These are phyloP conservation scores for Astrephomene gubernaculifera DNA, from an alignment of 139 green algal species.

Conservation along the genomic window DNA sequence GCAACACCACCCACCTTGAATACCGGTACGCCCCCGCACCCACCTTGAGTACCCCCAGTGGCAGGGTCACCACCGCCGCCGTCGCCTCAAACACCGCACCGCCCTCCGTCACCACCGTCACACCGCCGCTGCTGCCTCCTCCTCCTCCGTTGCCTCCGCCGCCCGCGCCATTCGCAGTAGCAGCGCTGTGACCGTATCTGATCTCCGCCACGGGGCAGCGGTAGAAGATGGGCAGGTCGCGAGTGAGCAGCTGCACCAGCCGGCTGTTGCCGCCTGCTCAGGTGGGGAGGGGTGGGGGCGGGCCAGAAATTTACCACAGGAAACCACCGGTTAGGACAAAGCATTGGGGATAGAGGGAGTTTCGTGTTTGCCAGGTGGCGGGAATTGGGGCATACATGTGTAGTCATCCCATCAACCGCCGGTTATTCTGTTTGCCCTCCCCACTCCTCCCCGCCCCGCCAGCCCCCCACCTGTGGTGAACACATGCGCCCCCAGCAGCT, in stretches of 20 bases:
- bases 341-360: too few relatives aligned
- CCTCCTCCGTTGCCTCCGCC: too few relatives aligned
- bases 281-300: neutral
- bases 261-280: slow-evolving; percentile 85
- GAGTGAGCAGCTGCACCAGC: slow-evolving; percentile 81
- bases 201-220: slow-evolving; percentile 67
- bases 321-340: too few relatives aligned
- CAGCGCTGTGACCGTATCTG: slow-evolving; percentile 55
- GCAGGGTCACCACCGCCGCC: slow-evolving; percentile 87
- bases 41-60: slow-evolving; percentile 93
- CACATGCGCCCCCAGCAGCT: slow-evolving; percentile 75
- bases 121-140: slow-evolving; percentile 21
- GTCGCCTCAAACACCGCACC: slow-evolving; percentile 59
- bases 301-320: too few relatives aligned
- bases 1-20: too few relatives aligned
- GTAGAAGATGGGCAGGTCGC: slow-evolving; percentile 88
- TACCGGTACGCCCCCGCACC: neutral
- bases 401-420: too few relatives aligned
- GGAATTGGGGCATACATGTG: too few relatives aligned
- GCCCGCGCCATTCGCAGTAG: too few relatives aligned
- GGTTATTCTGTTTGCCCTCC: too few relatives aligned
- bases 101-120: slow-evolving; percentile 35
- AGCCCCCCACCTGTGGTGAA: slow-evolving; percentile 57
- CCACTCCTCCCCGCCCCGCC: neutral
- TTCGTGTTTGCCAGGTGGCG: too few relatives aligned